phyloP scores from a whole-genome alignment of 495 filamentous ascomycete species.

The Lasiosphaeria ovina region DNA sequence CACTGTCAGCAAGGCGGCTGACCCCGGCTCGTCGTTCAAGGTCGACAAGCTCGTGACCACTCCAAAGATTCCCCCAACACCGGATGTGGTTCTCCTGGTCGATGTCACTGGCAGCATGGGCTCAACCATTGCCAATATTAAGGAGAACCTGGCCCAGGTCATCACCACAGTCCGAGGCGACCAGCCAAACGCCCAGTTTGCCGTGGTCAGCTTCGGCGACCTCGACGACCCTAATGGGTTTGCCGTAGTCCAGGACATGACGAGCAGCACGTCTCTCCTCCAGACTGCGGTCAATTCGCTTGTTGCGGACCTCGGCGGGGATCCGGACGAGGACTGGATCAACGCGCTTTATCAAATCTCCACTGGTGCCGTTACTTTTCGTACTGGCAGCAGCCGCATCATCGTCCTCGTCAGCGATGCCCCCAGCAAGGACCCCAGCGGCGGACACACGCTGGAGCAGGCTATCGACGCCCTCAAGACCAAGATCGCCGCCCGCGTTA shows the following conservation, averaged over 20 bases:
- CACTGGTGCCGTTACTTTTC: constrained; percentile 13
- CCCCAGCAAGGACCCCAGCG: constrained; percentile 12
- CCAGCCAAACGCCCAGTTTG: constrained; percentile 12
- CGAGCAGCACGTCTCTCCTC: constrained; percentile 1
- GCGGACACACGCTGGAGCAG: neutral
- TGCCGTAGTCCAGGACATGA: constrained; percentile 6
- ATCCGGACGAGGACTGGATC: constrained; percentile 15
- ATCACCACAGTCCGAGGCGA: constrained; percentile 7
- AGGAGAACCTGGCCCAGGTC: constrained; percentile 7
- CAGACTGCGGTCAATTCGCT: constrained; percentile 13
- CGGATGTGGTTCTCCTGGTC: constrained; percentile 14
- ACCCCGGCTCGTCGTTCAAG: constrained; percentile 10
- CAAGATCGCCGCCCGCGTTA: constrained; percentile 7
- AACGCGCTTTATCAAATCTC: constrained; percentile 10
- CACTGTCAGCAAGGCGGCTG: constrained; percentile 3
- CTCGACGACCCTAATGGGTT: constrained; percentile 13
- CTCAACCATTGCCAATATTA: constrained; percentile 13
- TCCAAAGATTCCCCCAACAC: constrained; percentile 9
- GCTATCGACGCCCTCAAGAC: constrained; percentile 6
- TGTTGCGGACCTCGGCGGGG: neutral
- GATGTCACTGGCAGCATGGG: constrained; percentile 15
- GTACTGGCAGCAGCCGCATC: constrained; percentile 10
- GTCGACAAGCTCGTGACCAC: constrained; percentile 11
- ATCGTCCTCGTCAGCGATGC: constrained; percentile 13
- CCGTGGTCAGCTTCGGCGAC: constrained; percentile 15